These are phyloP conservation scores for Hypoxylon fuscum DNA, from an alignment of 495 filamentous ascomycete genomes.

Conservation along the genomic window DNA sequence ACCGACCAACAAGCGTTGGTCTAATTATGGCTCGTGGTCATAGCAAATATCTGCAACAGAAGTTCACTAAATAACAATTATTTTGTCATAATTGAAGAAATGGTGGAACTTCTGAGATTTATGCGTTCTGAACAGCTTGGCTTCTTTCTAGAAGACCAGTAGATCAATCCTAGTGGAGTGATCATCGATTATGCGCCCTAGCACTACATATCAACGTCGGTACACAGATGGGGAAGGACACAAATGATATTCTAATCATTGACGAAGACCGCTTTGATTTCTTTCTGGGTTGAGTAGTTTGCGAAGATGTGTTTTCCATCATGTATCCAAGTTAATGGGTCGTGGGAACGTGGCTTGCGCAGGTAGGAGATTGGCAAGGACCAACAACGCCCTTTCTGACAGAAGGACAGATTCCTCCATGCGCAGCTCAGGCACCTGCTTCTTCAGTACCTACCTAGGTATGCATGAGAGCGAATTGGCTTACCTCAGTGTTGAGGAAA, in stretches of 20 bases:
- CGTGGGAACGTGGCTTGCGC: conserved; percentile 33
- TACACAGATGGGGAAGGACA: conserved; percentile 13
- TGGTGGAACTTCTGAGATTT: conserved; percentile 2
- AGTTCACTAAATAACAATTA: not conserved
- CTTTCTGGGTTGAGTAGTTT: too few relatives aligned
- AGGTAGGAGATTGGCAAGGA: conserved; percentile 20
- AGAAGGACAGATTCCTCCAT: conserved; percentile 19
- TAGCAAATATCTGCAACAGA: conserved; percentile 9
- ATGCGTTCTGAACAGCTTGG: conserved; percentile 15
- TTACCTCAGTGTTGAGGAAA: conserved; percentile 5
- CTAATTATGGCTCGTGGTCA: conserved; percentile 7
- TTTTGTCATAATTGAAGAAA: too few relatives aligned
- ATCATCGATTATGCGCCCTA: not conserved
- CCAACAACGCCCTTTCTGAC: conserved; percentile 7
- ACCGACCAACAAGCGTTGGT: conserved; percentile 3
- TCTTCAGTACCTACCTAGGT: conserved; percentile 1
- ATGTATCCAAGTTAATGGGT: not conserved
- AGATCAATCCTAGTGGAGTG: conserved; percentile 20
- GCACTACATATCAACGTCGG: conserved; percentile 11
- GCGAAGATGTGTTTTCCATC: conserved; percentile 1
- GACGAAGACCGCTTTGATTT: conserved; percentile 5
- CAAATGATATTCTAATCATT: conserved; percentile 7
- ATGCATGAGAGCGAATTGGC: conserved; percentile 6
- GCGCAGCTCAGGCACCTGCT: conserved; percentile 20
- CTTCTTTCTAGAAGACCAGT: conserved; percentile 10